Conservation (phyloP, 495 filamentous ascomycete genomes). For the Bacidia gigantensis region DNA sequence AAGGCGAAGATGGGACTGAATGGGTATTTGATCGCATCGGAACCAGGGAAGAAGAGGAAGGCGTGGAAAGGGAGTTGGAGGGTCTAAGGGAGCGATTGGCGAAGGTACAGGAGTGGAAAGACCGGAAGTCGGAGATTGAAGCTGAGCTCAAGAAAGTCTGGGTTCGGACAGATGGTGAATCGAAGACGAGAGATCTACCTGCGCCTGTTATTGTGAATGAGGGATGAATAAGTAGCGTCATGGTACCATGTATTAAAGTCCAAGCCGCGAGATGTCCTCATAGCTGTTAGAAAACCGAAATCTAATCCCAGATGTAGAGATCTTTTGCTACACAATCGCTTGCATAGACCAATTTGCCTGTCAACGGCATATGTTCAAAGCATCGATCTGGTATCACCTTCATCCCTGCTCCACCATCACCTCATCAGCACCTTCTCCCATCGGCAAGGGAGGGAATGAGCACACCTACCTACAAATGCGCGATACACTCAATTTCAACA, state of each 20-base stretch:
- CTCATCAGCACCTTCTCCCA: neutral
- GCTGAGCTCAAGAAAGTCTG: slow-evolving; percentile 49
- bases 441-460: neutral
- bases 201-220: neutral
- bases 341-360: neutral
- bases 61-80: slow-evolving; percentile 76
- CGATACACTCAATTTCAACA: slow-evolving; percentile 61
- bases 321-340: neutral
- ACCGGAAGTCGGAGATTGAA: slow-evolving; percentile 63
- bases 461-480: slow-evolving; percentile 30
- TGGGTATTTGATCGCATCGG: slow-evolving; percentile 92
- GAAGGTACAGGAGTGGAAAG: slow-evolving; percentile 74
- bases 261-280: neutral
- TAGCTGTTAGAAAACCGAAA: neutral
- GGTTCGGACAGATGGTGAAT: slow-evolving; percentile 24
- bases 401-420: neutral
- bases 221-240: neutral
- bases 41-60: slow-evolving; percentile 78
- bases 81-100: slow-evolving; percentile 66
- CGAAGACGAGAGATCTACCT: slow-evolving; percentile 5
- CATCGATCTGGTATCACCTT: neutral
- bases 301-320: neutral
- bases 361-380: neutral
- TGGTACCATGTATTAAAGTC: slow-evolving; percentile 1
- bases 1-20: slow-evolving; percentile 46